phyloP scores from a whole-genome alignment of 2,329 filamentous ascomycete genomes.

The Aspergillus costaricaensis region DNA sequence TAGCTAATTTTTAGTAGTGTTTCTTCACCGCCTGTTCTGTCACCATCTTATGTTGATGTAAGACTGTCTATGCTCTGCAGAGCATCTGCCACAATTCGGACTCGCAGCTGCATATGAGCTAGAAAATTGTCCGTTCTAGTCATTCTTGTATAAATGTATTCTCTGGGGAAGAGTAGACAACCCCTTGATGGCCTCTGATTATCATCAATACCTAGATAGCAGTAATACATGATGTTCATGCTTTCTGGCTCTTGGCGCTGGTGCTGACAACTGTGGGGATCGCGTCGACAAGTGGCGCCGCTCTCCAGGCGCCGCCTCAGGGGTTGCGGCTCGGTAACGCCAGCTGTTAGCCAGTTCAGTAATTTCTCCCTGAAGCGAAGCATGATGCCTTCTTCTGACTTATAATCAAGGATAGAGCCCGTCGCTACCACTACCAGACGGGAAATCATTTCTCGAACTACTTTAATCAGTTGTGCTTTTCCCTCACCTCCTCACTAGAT shows the following conservation, averaged over 20 bases:
- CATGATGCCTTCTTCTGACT: constrained; percentile 16
- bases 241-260: constrained; percentile 20
- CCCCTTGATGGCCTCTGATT: not conserved
- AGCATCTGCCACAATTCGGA: not conserved
- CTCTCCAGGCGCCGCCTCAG: constrained; percentile 28
- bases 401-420: constrained; percentile 2
- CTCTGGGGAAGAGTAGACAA: not conserved
- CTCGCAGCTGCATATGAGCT: not conserved
- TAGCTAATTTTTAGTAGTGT: not conserved
- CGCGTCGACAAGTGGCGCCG: constrained; percentile 26
- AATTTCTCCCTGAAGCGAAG: constrained; percentile 21
- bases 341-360: constrained; percentile 31
- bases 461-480: constrained; percentile 16
- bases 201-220: not conserved
- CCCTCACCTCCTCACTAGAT: constrained; percentile 28
- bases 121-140: not conserved
- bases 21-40: constrained; percentile 13
- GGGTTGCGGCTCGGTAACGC: constrained; percentile 35
- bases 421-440: constrained; percentile 10
- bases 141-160: not conserved
- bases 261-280: constrained; percentile 21
- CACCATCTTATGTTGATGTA: not conserved
- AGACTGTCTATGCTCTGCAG: not conserved
- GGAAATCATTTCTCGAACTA: constrained; percentile 10
- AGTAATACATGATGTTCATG: not conserved